Evolutionary conservation across 2,329 filamentous ascomycete genomes (phyloP).

Genomic region (Alternaria consortialis): DNA sequence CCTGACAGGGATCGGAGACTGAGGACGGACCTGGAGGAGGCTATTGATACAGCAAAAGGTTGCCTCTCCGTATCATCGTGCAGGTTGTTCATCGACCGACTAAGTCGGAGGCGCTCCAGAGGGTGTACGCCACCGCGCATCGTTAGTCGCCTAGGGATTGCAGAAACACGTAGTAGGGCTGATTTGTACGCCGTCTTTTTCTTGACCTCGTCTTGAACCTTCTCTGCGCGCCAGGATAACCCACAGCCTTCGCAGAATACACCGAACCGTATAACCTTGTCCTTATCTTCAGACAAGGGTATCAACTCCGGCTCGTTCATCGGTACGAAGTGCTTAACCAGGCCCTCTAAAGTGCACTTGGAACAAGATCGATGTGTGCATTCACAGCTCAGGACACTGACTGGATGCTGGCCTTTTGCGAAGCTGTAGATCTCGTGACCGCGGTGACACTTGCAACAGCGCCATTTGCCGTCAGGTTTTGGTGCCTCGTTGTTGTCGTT

Average conservation of each 20-base stretch:
- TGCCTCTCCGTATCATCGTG: not conserved
- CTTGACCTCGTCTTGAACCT: slow-evolving; percentile 8
- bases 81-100: slow-evolving; percentile 24
- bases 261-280: slow-evolving; percentile 30
- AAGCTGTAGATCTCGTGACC: slow-evolving; percentile 16
- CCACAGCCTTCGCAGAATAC: slow-evolving; percentile 38
- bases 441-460: slow-evolving; percentile 19
- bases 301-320: slow-evolving; percentile 36
- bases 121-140: slow-evolving; percentile 8
- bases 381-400: slow-evolving; percentile 29
- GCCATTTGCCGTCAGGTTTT: slow-evolving; percentile 16
- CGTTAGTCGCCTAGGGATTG: slow-evolving; percentile 22
- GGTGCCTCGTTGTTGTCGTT: not conserved
- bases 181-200: slow-evolving; percentile 21
- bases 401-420: slow-evolving; percentile 22
- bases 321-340: slow-evolving; percentile 33
- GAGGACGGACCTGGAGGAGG: slow-evolving; percentile 15
- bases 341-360: slow-evolving; percentile 29
- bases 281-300: slow-evolving; percentile 17
- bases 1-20: slow-evolving; percentile 18
- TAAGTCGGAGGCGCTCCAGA: slow-evolving; percentile 21
- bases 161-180: slow-evolving; percentile 13
- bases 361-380: slow-evolving; percentile 39
- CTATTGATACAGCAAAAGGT: not conserved
- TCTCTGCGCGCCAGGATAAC: slow-evolving; percentile 31